Conservation (phyloP, 768 basidiomycete species). For the Cystofilobasidium macerans region DNA sequence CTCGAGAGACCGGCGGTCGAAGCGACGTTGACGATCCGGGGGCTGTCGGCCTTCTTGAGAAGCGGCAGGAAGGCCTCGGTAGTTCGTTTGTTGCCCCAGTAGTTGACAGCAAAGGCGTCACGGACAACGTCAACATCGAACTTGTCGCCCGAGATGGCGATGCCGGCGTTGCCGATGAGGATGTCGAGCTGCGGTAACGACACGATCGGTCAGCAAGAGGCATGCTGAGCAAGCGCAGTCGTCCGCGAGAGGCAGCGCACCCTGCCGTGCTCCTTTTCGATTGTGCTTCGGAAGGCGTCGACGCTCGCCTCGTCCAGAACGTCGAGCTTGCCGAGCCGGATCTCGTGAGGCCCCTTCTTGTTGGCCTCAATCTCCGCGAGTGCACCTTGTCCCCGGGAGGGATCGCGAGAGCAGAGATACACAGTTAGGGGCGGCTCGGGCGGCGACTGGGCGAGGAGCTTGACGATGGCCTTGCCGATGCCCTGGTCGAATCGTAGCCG, state of each 20-base stretch:
- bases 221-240: neutral
- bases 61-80: constrained; percentile 29
- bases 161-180: constrained; percentile 29
- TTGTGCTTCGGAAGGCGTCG: constrained; percentile 18
- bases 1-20: constrained; percentile 26
- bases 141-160: constrained; percentile 13
- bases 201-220: neutral
- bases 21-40: constrained; percentile 29
- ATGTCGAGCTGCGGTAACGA: constrained; percentile 29
- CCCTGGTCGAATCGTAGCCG: neutral
- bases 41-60: constrained; percentile 17
- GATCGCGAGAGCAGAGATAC: constrained; percentile 27
- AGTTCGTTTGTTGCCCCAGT: constrained; percentile 26
- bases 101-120: constrained; percentile 28
- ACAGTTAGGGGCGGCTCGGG: constrained; percentile 26
- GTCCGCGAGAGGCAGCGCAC: neutral
- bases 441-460: constrained; percentile 21
- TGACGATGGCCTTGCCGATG: constrained; percentile 27
- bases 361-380: constrained; percentile 17
- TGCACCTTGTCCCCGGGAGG: constrained; percentile 20
- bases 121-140: constrained; percentile 28
- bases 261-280: constrained; percentile 18
- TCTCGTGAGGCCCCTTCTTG: constrained; percentile 13
- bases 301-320: constrained; percentile 27
- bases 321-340: constrained; percentile 27